A percentile compares a stretch with the other conserved stretches of the same genome.
These are phyloP conservation scores for Corynascus novoguineensis DNA, from an alignment of 495 filamentous ascomycete species.

Conservation along the genomic window DNA sequence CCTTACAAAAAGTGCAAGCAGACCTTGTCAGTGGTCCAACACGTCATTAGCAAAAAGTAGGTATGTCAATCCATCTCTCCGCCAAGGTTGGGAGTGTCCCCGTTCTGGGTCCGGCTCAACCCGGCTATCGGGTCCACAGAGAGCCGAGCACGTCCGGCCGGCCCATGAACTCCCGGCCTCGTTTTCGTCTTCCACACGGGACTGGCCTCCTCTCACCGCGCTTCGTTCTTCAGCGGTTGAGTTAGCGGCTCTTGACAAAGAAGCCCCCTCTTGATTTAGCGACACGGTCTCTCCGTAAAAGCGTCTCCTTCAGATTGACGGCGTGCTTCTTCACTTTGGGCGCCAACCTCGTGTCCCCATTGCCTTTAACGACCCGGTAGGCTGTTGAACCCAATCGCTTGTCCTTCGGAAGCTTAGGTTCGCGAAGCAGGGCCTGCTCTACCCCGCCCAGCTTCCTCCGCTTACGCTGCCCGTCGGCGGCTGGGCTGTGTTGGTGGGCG, in stretches of 20 bases:
- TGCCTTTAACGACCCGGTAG: slow-evolving; percentile 35
- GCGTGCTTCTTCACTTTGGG: slow-evolving; percentile 35
- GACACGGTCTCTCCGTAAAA: slow-evolving; percentile 34
- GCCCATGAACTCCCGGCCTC: neutral
- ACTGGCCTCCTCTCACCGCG: no score
- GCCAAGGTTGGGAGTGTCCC: neutral
- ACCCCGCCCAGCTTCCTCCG: slow-evolving; percentile 33
- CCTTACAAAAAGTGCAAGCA: neutral
- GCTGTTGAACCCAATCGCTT: slow-evolving; percentile 37
- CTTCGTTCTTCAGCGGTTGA: neutral
- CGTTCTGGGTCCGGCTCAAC: slow-evolving; percentile 11
- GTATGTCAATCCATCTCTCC: neutral
- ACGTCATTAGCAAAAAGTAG: neutral
- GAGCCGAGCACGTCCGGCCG: slow-evolving; percentile 12
- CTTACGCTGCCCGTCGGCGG: slow-evolving; percentile 24
- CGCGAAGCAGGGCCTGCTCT: slow-evolving; percentile 21
- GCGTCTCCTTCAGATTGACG: slow-evolving; percentile 27
- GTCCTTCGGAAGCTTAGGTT: slow-evolving; percentile 32
- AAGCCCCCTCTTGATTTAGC: slow-evolving; percentile 32
- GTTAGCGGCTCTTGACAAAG: slow-evolving; percentile 33
- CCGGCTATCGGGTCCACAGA: slow-evolving; percentile 9
- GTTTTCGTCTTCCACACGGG: neutral
- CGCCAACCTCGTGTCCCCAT: slow-evolving; percentile 32
- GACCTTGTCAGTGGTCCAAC: neutral
- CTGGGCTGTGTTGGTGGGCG: slow-evolving; percentile 14